Evolutionary conservation across 1,139 yeast genomes (phyloP).

Genomic region (Citeromyces siamensis): DNA sequence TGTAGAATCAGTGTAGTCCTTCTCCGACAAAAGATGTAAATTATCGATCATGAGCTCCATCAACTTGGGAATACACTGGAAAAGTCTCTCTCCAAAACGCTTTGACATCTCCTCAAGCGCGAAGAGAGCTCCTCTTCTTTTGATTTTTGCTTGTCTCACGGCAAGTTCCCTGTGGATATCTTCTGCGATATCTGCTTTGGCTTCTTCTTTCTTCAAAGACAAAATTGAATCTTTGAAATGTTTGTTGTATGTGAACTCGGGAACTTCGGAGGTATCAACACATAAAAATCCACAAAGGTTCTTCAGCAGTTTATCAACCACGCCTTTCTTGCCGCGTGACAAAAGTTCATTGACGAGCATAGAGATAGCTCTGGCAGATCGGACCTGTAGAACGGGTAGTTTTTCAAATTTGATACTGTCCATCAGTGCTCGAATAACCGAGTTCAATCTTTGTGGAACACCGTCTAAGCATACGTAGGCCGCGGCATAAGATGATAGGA

Average conservation of each 20-base stretch:
- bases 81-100: conserved; percentile 40
- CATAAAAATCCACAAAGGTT: conserved; percentile 89
- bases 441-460: conserved; percentile 78
- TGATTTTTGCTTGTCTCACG: conserved; percentile 62
- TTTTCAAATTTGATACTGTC: conserved; percentile 81
- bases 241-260: conserved; percentile 71
- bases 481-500: conserved; percentile 67
- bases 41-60: conserved; percentile 60
- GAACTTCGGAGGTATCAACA: conserved; percentile 93
- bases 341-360: conserved; percentile 47
- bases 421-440: conserved; percentile 84
- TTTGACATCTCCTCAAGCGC: conserved; percentile 48
- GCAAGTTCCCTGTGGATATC: conserved; percentile 35
- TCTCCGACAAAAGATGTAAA: conserved; percentile 23
- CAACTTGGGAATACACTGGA: conserved; percentile 57
- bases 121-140: conserved; percentile 72
- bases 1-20: conserved; percentile 26
- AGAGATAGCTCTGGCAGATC: conserved; percentile 64
- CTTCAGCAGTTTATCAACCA: conserved; percentile 80
- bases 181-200: conserved; percentile 55
- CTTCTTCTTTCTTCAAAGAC: conserved; percentile 74
- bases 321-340: conserved; percentile 45
- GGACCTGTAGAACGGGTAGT: conserved; percentile 47
- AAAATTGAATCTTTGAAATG: conserved; percentile 44
- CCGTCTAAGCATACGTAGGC: conserved; percentile 51